Conservation (phyloP, 2,329 filamentous ascomycete genomes). For the Septoria petroselini region DNA sequence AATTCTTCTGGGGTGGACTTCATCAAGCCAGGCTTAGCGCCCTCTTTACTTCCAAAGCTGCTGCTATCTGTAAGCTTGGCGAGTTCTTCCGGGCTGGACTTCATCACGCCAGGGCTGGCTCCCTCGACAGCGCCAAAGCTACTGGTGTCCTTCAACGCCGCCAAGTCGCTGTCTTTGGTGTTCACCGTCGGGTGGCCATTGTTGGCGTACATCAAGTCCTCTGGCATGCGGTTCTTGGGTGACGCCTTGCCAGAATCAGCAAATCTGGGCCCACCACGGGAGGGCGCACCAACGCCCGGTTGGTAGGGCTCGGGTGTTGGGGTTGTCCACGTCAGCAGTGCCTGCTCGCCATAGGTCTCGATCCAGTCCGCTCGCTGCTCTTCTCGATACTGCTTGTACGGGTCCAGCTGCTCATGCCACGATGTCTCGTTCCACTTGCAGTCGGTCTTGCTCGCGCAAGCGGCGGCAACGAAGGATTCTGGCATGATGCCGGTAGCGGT, state of each 20-base stretch:
- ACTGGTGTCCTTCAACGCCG: neutral
- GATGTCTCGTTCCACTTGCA: slow-evolving; percentile 46
- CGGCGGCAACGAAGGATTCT: slow-evolving; percentile 46
- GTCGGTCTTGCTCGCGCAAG: slow-evolving; percentile 42
- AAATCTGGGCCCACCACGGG: slow-evolving; percentile 6
- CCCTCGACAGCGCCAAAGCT: slow-evolving; percentile 8
- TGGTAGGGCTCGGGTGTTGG: neutral
- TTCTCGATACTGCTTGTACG: slow-evolving; percentile 27
- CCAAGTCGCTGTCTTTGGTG: neutral
- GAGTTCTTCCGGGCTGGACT: neutral
- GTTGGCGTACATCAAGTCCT: slow-evolving; percentile 4
- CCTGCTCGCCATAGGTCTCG: slow-evolving; percentile 21
- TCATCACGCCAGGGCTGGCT: neutral
- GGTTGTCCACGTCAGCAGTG: slow-evolving; percentile 14
- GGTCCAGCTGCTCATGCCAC: slow-evolving; percentile 45
- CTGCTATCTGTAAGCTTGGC: slow-evolving; percentile 4
- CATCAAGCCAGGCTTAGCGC: neutral
- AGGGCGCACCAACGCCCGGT: neutral
- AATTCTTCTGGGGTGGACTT: neutral
- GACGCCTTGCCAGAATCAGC: slow-evolving; percentile 1
- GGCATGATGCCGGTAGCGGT: slow-evolving; percentile 55
- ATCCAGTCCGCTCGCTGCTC: slow-evolving; percentile 22
- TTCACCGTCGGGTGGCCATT: slow-evolving; percentile 5
- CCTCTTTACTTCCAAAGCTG: slow-evolving; percentile 4
- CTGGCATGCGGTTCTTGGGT: slow-evolving; percentile 3